Evolutionary conservation across 306 rosid genomes (phyloP).

Genomic region (Trichosanthes truncata): DNA sequence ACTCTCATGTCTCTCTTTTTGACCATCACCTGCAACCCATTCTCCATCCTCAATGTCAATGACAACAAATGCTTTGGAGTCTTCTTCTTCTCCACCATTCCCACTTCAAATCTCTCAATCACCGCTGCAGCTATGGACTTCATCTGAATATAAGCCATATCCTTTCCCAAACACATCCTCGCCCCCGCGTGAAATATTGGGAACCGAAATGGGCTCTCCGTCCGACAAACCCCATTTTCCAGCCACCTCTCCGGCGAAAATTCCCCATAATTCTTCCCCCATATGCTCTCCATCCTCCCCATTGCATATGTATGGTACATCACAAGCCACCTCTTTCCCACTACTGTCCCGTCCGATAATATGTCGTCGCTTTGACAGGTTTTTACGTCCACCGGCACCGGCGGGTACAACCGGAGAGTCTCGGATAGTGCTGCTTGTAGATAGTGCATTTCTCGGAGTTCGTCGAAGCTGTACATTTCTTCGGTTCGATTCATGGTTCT

Average conservation of each 20-base stretch:
- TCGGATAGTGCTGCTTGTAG: constrained; percentile 62
- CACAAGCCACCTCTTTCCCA: constrained; percentile 38
- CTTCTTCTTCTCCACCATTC: constrained; percentile 11
- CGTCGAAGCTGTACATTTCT: constrained; percentile 28
- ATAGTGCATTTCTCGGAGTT: constrained; percentile 55
- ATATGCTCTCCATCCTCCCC: constrained; percentile 67
- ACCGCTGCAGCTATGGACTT: constrained; percentile 54
- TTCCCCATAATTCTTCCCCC: constrained; percentile 45
- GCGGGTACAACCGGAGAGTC: constrained; percentile 55
- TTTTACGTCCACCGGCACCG: constrained; percentile 46
- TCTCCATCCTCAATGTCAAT: constrained; percentile 46
- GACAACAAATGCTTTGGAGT: constrained; percentile 36
- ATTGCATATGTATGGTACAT: constrained; percentile 55
- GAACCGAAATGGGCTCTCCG: constrained; percentile 37
- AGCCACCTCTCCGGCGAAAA: constrained; percentile 65
- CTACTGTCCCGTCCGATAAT: constrained; percentile 50
- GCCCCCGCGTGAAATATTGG: constrained; percentile 70
- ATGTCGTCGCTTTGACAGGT: constrained; percentile 32
- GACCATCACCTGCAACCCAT: constrained; percentile 27
- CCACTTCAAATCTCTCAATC: constrained; percentile 36
- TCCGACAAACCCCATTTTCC: constrained; percentile 29
- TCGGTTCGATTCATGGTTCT: constrained; percentile 9
- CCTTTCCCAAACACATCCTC: constrained; percentile 62
- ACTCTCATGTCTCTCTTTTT: not conserved
- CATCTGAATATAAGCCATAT: constrained; percentile 75